Evolutionary conservation across 75 land plant species (phyloP), one percentile per base, ranked within the genome.

Genomic region (Chamaecyparis obtusa): DNA sequence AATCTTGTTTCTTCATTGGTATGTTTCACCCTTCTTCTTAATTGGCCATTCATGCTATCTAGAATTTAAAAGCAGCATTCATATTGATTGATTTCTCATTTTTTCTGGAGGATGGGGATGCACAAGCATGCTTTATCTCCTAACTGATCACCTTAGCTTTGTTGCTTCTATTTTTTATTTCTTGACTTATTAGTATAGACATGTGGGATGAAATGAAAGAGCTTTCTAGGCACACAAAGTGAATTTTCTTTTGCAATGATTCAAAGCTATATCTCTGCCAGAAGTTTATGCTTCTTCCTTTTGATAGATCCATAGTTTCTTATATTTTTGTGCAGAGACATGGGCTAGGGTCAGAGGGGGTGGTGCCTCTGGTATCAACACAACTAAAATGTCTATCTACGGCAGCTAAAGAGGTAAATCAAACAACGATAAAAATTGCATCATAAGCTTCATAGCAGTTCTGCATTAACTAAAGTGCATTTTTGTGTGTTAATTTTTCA

Each of bases 1-100:
- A 80, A 14, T 80, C 13, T 80, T 44, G 32, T 80, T 80, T 80
- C 83, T 27, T 80, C 49, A 80, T 80, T 80, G 51, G 83, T 80
- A 80, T 0, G n/a, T 43, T 80, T 80, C 83, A 44, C 15, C 83
- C 33, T 32, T 35, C 24, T n/a, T 10, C 49, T 79, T 79, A 24
- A 43, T 3, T 44, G 49, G 32, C 30, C 27, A 80, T 80, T 44
- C 44, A 44, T 72, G 32, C 9, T 39, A 7, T 72, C 36, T 32
- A 32, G 32, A 72, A 72, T 72, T 32, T 30, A 21, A 32, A 30
- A 39, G 83, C n/a, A 27, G 51, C 51, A 24, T 44, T 11, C 13
- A 72, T 30, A 30, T 27, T 17, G 60, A 64, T 81, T 24, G 24
- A 1, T 39, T 44, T 44, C 83, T 43, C 10, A 21, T 41, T 41